phyloP scores from a whole-genome alignment of 768 basidiomycete genomes.

The Dacryopinax primogenitus region DNA sequence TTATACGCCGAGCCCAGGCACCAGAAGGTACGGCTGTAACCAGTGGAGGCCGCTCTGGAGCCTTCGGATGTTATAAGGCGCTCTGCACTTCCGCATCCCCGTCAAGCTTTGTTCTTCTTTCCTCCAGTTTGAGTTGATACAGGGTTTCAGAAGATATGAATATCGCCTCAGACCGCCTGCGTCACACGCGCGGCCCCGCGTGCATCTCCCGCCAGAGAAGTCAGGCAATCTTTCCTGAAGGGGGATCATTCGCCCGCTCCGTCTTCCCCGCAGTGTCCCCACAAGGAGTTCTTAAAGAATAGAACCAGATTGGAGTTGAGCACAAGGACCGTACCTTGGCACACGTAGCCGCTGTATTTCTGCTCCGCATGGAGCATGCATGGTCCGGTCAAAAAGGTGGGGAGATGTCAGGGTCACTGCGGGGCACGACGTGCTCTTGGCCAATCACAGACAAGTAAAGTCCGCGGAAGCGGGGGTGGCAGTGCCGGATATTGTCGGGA shows the following conservation, averaged over 20 bases:
- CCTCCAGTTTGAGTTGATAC: too few relatives aligned
- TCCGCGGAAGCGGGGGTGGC: slow-evolving; percentile 3
- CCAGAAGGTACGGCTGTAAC: neutral
- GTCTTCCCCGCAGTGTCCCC: neutral
- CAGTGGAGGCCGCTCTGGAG: too few relatives aligned
- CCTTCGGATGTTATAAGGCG: too few relatives aligned
- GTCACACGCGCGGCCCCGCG: neutral
- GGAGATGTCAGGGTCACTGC: too few relatives aligned
- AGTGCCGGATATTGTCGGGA: slow-evolving; percentile 1
- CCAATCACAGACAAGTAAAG: neutral
- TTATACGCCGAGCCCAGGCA: too few relatives aligned
- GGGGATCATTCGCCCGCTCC: slow-evolving; percentile 1
- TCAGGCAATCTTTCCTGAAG: neutral
- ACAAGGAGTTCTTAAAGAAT: neutral
- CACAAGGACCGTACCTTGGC: neutral
- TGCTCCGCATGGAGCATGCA: neutral
- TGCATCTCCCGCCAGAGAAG: neutral
- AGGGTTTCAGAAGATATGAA: neutral
- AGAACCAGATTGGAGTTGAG: neutral
- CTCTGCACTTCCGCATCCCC: neutral
- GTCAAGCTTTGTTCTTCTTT: too few relatives aligned
- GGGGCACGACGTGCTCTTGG: too few relatives aligned
- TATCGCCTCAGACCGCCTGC: neutral
- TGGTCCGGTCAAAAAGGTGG: neutral
- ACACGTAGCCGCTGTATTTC: neutral